These are phyloP conservation scores for Phanerodontia chrysosporium DNA, from an alignment of 768 basidiomycete genomes.

Conservation along the genomic window DNA sequence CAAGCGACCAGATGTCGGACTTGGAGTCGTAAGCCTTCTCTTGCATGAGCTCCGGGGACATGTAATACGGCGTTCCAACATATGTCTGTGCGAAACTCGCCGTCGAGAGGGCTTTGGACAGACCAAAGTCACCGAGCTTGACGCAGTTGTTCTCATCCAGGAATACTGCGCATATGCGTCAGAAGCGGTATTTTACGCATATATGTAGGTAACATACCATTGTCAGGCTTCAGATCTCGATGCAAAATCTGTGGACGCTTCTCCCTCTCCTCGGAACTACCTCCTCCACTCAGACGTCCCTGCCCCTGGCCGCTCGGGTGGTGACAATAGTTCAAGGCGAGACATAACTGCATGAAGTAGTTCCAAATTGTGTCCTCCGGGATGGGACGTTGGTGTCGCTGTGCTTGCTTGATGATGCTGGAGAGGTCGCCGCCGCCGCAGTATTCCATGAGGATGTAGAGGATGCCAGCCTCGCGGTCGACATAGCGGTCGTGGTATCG, in stretches of 20 bases:
- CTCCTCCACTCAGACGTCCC: slow-evolving; percentile 36
- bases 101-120: slow-evolving; percentile 87
- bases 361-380: slow-evolving; percentile 94
- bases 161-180: slow-evolving; percentile 57
- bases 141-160: slow-evolving; percentile 80
- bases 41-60: slow-evolving; percentile 98
- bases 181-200: background rate
- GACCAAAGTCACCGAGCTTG: slow-evolving; percentile 95
- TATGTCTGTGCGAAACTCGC: slow-evolving; percentile 94
- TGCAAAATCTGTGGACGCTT: slow-evolving; percentile 79
- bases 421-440: slow-evolving; percentile 97
- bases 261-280: slow-evolving; percentile 37
- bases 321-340: slow-evolving; percentile 91
- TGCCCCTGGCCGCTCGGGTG: slow-evolving; percentile 50
- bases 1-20: slow-evolving; percentile 97
- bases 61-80: slow-evolving; percentile 98
- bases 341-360: slow-evolving; percentile 90
- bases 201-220: slow-evolving; percentile 52
- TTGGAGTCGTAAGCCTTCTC: slow-evolving; percentile 97
- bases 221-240: slow-evolving; percentile 95
- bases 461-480: slow-evolving; percentile 83
- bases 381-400: slow-evolving; percentile 64
- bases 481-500: slow-evolving; percentile 91
- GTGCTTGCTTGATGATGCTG: slow-evolving; percentile 75
- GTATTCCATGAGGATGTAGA: slow-evolving; percentile 99